Base-by-base conservation (phyloP, 169 alveolate genomes). In the Plasmodium adleri region DNA sequence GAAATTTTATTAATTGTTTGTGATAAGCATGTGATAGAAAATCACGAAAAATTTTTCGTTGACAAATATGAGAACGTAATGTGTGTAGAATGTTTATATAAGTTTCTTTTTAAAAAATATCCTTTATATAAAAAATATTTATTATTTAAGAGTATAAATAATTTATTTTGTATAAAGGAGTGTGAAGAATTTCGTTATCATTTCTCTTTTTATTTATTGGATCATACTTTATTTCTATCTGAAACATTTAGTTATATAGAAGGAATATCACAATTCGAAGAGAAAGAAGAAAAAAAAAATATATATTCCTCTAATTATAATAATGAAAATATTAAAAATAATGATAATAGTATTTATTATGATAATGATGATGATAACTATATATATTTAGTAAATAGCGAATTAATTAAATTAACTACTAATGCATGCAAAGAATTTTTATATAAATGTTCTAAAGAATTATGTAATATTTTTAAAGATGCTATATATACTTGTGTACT, bases 401-500 rank as follows among this genome's bases (percentile, higher is more conserved):
- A 83, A 68, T 32, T 83, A 68, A 83, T 83, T 60, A 83, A 32
- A 10, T 68, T 83, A 72, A 72, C 91, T 20, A 83, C 85, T 22
- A 83, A 68, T 39, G 91, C 91, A 68, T 83, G 91, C 72, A 83
- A 83, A 83, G 91, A 83, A 68, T 83, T 83, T 83, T 60, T 83
- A 83, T 68, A 72, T 72, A 54, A 47, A 49, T 83, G 91, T 12
- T 54, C 80, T 54, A 72, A 83, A 10, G 83, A 83, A 26, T 62
- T 83, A 32, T 63, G 72, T 58, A 67, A 83, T 49, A 63, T 83
- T 54, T 83, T 83, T 83, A 83, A 63, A 62, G 91, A 83, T 26
- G 91, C 91, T 39, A 83, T 83, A 17, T 83, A 83, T 62, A 83
- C 91, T 8, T 83, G 91, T 63, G 83, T 83, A 47, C 83, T 83